Evolutionary conservation across 495 filamentous ascomycete genomes (phyloP), one percentile per base, ranked within the genome.

Genomic region (Hypoxylon rickii): DNA sequence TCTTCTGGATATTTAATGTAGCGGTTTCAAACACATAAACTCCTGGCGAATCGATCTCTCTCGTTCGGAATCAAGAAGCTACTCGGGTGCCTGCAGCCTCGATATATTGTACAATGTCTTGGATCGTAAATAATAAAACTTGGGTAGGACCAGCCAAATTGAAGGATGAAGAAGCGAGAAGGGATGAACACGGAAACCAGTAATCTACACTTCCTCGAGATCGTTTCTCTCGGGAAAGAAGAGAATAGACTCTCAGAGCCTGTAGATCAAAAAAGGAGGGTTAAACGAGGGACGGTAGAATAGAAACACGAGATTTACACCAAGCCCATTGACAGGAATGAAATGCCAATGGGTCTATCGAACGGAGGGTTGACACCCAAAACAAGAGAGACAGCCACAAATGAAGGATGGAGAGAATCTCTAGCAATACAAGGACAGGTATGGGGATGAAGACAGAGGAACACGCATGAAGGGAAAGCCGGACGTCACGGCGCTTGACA

Each of bases 181-280:
- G 44, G 59, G 52, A 62, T 55, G 24, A 24, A 32, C 10, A 47
- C 24, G n/a, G 18, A 47, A 22, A 20, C 11, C 2, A 26, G 38
- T 20, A 19, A 34, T 46, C 17, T 15, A 40, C 47, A 61, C 52
- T 55, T 44, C 41, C n/a, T n/a, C n/a, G 44, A 16, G 22, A n/a
- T 29, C 37, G 15, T 51, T 34, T 61, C 32, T 19, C 43, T 19
- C 20, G 34, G 22, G 19, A 44, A 33, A 43, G 49, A 53, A 57
- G 44, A 16, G 26, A 63, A 53, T 44, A 24, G 53, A 45, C 59
- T 63, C 47, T 44, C 59, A 63, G 32, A 63, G 59, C 40, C 48
- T 53, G 52, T 40, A 44, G 20, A 2, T 31, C 15, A 6, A 4
- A 29, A 29, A 55, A 55, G 8, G 26, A 20, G 45, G 32, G 22